These are phyloP conservation scores for Acer yangbiense DNA, from an alignment of 345 rosid species.

Conservation along the genomic window DNA sequence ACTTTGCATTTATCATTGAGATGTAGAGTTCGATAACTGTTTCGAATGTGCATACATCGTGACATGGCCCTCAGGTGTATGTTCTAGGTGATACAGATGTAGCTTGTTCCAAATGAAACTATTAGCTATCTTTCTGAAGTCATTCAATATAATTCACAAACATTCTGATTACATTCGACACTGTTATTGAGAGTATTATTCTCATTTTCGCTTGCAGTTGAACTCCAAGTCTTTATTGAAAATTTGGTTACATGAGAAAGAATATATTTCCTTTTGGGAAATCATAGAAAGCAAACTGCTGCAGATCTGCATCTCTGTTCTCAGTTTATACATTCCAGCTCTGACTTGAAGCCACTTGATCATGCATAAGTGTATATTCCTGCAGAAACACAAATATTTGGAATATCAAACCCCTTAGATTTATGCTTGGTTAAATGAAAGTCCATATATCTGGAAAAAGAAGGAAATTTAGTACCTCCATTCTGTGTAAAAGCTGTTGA, in stretches of 20 bases:
- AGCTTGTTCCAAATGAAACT: too few species aligned
- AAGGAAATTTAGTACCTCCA: slow-evolving; percentile 45
- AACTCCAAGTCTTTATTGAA: not conserved
- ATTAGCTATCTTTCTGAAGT: not conserved
- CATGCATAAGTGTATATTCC: slow-evolving; percentile 49
- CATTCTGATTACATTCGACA: not conserved
- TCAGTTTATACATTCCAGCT: slow-evolving; percentile 23
- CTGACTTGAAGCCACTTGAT: slow-evolving; percentile 39
- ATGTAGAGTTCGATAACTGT: not conserved
- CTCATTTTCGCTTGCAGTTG: not conserved
- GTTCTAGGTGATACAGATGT: too few species aligned
- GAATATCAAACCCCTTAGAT: not conserved
- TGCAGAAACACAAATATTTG: slow-evolving; percentile 19
- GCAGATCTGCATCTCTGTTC: slow-evolving; percentile 6
- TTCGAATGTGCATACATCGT: not conserved
- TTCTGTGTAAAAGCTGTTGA: slow-evolving; percentile 33
- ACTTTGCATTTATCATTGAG: not conserved
- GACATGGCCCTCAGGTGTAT: not conserved
- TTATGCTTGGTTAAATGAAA: not conserved
- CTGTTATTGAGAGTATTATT: not conserved
- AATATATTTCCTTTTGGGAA: not conserved
- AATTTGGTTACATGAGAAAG: not conserved
- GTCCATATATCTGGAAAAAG: not conserved
- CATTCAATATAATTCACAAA: slow-evolving; percentile 1
- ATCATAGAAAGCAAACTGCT: slow-evolving; percentile 6